These are phyloP conservation scores for Epithemia pelagica DNA, from an alignment of 108 stramenopile genomes.

Conservation along the genomic window DNA sequence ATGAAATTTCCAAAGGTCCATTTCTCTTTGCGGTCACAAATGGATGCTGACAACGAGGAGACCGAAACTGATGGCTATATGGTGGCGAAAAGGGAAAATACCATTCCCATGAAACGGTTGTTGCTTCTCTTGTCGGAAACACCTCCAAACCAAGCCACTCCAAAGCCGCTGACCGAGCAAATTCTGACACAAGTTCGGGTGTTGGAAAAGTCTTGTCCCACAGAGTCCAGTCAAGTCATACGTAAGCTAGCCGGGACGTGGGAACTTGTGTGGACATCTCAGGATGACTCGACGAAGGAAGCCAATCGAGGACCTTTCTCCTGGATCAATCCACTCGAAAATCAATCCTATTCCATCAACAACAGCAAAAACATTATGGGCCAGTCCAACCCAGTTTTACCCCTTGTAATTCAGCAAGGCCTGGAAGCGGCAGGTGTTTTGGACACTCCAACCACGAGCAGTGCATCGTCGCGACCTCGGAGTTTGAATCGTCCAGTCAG, in stretches of 20 bases:
- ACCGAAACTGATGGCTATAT: neutral
- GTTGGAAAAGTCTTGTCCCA: conserved; percentile 50
- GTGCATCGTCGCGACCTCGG: conserved; percentile 28
- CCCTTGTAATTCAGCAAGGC: conserved; percentile 50
- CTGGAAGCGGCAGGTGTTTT: conserved; percentile 64
- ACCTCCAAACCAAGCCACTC: conserved; percentile 43
- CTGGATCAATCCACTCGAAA: conserved; percentile 75
- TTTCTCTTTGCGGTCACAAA: no score
- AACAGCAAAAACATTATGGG: conserved; percentile 69
- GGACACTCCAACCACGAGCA: neutral
- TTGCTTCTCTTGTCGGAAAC: conserved; percentile 6
- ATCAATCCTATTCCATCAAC: conserved; percentile 73
- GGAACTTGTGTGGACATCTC: conserved; percentile 79
- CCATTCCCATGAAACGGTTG: neutral
- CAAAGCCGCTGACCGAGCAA: conserved; percentile 31
- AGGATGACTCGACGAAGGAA: conserved; percentile 43
- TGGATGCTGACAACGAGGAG: neutral
- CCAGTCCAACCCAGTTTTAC: conserved; percentile 60
- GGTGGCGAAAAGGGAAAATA: neutral
- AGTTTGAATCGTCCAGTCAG: conserved; percentile 12
- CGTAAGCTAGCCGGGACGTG: conserved; percentile 51
- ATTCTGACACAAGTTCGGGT: conserved; percentile 42
- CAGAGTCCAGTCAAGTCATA: conserved; percentile 47
- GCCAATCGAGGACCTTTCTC: conserved; percentile 22
- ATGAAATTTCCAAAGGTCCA: no score